phyloP scores from a whole-genome alignment of 768 basidiomycete species.

The Mycena vitilis region DNA sequence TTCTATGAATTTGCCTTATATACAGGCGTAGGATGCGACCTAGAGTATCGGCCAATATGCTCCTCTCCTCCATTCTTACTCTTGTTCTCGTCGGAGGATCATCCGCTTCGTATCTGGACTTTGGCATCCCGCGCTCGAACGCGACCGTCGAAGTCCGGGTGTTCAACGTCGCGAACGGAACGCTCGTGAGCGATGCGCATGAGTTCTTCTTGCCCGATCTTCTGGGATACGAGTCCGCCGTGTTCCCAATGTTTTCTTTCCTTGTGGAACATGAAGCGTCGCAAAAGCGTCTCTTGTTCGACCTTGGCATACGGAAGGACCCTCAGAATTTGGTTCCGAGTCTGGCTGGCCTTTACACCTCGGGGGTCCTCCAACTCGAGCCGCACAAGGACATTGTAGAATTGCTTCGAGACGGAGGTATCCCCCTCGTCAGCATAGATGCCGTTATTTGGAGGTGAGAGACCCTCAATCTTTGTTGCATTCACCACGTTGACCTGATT shows the following conservation, averaged over 20 bases:
- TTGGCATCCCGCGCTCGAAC: background rate
- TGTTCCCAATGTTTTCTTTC: constrained; percentile 19
- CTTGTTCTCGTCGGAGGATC: background rate
- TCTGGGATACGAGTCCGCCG: constrained; percentile 9
- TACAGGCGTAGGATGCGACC: too few species aligned
- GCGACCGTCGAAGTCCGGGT: constrained; percentile 21
- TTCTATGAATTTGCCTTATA: too few species aligned
- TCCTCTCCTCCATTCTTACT: too few species aligned
- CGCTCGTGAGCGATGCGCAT: constrained; percentile 1
- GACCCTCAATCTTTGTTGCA: too few species aligned
- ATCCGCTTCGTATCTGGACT: background rate
- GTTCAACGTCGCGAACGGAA: constrained; percentile 25
- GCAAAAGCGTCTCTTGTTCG: constrained; percentile 28
- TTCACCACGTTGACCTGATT: too few species aligned
- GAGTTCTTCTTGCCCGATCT: constrained; percentile 12
- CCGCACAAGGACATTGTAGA: too few species aligned
- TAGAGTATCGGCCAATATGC: too few species aligned
- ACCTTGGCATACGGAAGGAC: constrained; percentile 31
- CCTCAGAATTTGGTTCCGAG: constrained; percentile 13
- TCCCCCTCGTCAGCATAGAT: too few species aligned
- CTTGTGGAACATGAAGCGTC: constrained; percentile 20
- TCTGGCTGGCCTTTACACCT: too few species aligned
- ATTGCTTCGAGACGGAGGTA: too few species aligned
- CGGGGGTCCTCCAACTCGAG: too few species aligned
- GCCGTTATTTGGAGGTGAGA: too few species aligned